A percentile compares a stretch with the other conserved stretches of the same genome.
Evolutionary conservation across 371 early-diverging fungal species (phyloP).

Genomic region (Catenaria anguillulae): DNA sequence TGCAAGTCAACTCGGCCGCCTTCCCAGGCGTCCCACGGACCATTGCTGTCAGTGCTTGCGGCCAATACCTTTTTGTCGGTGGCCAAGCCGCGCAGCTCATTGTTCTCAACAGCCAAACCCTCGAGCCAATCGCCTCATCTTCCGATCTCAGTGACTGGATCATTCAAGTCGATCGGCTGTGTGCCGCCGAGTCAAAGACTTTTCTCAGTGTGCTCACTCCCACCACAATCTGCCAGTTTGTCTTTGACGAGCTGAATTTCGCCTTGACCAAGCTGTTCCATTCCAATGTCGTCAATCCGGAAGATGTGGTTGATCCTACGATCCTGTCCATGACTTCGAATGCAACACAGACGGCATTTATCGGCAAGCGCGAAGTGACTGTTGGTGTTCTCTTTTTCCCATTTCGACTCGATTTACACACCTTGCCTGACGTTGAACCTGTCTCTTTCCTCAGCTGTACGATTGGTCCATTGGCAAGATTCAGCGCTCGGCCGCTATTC

Average conservation of each 20-base stretch:
- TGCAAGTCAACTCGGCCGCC: neutral
- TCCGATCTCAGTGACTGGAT: neutral
- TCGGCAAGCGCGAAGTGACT: no score
- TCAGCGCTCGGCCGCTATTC: neutral
- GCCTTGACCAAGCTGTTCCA: neutral
- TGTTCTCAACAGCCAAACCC: neutral
- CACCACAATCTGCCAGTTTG: neutral
- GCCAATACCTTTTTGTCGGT: neutral
- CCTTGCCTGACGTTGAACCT: no score
- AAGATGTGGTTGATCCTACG: neutral
- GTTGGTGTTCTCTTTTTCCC: no score
- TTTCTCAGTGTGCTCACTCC: neutral
- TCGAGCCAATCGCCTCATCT: neutral
- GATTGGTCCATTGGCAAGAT: conserved; percentile 2
- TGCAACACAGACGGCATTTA: no score
- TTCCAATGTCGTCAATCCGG: neutral
- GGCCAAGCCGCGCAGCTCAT: neutral
- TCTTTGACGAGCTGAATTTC: neutral
- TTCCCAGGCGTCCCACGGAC: neutral
- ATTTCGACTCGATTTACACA: no score
- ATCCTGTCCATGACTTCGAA: no score
- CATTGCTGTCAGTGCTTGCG: neutral
- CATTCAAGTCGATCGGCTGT: neutral
- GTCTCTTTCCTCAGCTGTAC: no score
- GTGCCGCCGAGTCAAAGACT: neutral